Evolutionary conservation across 2,329 filamentous ascomycete species (phyloP).

Genomic region (Exophiala xenobiotica): DNA sequence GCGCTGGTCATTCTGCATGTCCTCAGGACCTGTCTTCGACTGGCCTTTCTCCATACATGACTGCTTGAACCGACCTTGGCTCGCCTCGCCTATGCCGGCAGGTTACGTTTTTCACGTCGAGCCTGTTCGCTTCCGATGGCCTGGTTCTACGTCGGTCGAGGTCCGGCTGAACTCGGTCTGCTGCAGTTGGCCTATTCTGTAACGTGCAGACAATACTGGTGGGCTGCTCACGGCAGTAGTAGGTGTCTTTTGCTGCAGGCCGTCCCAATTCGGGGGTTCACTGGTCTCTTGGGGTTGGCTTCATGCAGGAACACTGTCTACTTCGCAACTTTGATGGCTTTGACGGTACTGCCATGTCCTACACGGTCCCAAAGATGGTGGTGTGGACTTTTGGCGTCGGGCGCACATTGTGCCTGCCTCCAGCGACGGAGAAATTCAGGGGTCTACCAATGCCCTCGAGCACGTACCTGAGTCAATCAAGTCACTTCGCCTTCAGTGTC

Average conservation of each 20-base stretch:
- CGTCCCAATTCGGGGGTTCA: no score
- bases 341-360: not conserved
- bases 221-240: no score
- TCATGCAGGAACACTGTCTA: not conserved
- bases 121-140: not conserved
- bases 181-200: not conserved
- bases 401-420: conserved; percentile 1
- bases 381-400: conserved; percentile 1
- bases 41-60: not conserved
- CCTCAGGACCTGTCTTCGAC: no score
- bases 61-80: not conserved
- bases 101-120: not conserved
- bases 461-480: conserved; percentile 6
- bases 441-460: conserved; percentile 2
- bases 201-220: no score
- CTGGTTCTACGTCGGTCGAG: not conserved
- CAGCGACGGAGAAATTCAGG: not conserved
- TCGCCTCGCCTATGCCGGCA: not conserved
- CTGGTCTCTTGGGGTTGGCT: not conserved
- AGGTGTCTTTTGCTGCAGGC: no score
- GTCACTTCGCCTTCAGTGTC: not conserved
- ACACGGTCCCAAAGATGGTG: not conserved
- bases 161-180: not conserved
- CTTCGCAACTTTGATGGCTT: not conserved
- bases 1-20: no score